phyloP scores from a whole-genome alignment of 352 stramenopile genomes.

The Globisporangium carolinianum region DNA sequence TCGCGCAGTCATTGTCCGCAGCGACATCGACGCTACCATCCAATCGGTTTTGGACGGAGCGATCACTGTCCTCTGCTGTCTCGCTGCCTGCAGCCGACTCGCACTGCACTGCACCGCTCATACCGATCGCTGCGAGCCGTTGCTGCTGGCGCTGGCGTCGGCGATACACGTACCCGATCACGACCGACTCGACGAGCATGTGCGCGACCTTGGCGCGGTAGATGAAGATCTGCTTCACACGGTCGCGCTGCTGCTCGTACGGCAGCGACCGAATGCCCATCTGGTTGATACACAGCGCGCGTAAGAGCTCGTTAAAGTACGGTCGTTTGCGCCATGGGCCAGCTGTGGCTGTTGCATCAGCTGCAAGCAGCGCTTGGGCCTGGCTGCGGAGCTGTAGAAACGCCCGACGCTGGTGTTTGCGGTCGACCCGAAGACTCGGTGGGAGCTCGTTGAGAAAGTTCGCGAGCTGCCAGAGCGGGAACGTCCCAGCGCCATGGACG shows the following conservation, averaged over 20 bases:
- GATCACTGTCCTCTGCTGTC: no score
- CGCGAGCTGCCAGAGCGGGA: conserved; percentile 61
- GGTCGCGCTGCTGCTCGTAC: conserved; percentile 76
- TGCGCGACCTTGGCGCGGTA: conserved; percentile 66
- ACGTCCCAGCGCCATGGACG: conserved; percentile 34
- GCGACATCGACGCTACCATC: no score
- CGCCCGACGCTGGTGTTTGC: conserved; percentile 28
- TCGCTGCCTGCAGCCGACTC: background rate
- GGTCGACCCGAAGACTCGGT: conserved; percentile 38
- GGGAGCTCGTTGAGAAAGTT: conserved; percentile 54
- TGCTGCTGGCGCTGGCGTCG: conserved; percentile 12
- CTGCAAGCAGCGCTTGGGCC: conserved; percentile 42
- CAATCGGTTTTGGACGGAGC: no score
- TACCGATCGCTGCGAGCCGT: background rate
- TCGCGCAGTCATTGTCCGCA: no score
- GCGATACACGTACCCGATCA: conserved; percentile 58
- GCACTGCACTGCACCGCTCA: no score
- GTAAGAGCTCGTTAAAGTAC: conserved; percentile 75
- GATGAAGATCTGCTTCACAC: conserved; percentile 83
- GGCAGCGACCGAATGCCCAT: conserved; percentile 70
- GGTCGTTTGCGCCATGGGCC: conserved; percentile 32
- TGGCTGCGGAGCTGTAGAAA: conserved; percentile 71
- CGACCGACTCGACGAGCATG: conserved; percentile 67
- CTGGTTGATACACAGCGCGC: conserved; percentile 71
- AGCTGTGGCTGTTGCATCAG: conserved; percentile 8